Conservation (phyloP, 441 rosid genomes). For the Brassica balearica region DNA sequence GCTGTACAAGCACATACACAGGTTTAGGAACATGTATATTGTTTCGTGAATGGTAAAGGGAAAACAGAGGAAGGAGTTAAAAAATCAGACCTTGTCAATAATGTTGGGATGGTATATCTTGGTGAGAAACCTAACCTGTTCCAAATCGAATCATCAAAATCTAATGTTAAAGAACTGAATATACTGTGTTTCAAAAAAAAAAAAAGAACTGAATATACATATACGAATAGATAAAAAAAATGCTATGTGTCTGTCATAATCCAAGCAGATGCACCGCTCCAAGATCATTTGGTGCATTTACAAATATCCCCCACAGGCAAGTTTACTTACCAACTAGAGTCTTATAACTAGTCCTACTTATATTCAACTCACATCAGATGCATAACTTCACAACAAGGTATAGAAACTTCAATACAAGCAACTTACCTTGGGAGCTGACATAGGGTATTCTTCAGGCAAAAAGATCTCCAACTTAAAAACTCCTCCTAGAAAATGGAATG, state of each 20-base stretch:
- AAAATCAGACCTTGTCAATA: slow-evolving; percentile 93
- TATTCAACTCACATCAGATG: slow-evolving; percentile 13
- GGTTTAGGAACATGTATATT: slow-evolving; percentile 1
- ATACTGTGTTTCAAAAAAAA: too few species aligned
- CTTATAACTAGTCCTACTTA: not conserved
- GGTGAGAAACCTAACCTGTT: slow-evolving; percentile 90
- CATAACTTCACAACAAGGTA: too few species aligned
- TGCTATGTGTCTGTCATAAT: too few species aligned
- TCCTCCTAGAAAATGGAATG: slow-evolving; percentile 59
- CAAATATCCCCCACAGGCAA: too few species aligned
- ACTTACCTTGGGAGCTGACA: slow-evolving; percentile 95
- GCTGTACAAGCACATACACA: slow-evolving; percentile 50
- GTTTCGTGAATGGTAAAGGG: not conserved
- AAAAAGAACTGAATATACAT: slow-evolving; percentile 14
- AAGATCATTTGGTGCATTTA: too few species aligned
- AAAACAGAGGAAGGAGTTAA: too few species aligned
- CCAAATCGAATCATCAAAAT: slow-evolving; percentile 12
- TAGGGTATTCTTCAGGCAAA: slow-evolving; percentile 97
- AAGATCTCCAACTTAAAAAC: slow-evolving; percentile 96
- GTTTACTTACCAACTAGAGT: not conserved
- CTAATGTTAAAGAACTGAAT: slow-evolving; percentile 19
- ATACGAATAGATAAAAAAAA: too few species aligned
- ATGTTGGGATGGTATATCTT: slow-evolving; percentile 97
- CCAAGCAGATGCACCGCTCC: too few species aligned
- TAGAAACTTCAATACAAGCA: slow-evolving; percentile 4